Percentiles rank a stretch among this genome's conserved stretches.
These are phyloP conservation scores for Flaveria bidentis DNA, from an alignment of 129 eudicot genomes.

Conservation along the genomic window DNA sequence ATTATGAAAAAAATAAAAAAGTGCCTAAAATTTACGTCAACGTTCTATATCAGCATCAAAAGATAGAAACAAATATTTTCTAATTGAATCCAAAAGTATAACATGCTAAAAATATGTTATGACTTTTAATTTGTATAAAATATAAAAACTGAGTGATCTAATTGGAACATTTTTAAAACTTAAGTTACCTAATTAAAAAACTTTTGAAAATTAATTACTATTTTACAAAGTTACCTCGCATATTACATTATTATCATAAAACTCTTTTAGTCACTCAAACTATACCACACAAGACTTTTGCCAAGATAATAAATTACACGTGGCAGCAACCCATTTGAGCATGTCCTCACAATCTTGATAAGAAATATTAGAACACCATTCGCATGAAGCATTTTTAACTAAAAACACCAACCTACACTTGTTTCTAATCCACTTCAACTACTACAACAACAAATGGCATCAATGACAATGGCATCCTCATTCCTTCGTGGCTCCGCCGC, in stretches of 20 bases:
- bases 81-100: too few relatives aligned
- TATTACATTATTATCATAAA: background rate
- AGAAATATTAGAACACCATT: constrained; percentile 44
- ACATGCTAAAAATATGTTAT: too few relatives aligned
- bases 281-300: background rate
- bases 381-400: constrained; percentile 28
- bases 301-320: constrained; percentile 46
- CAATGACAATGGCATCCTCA: constrained; percentile 72
- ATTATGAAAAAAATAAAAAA: too few relatives aligned
- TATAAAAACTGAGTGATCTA: too few relatives aligned
- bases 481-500: constrained; percentile 65
- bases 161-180: too few relatives aligned
- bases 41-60: too few relatives aligned
- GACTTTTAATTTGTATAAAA: too few relatives aligned
- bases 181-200: too few relatives aligned
- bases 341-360: constrained; percentile 35
- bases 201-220: too few relatives aligned
- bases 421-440: constrained; percentile 23
- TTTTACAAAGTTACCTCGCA: too few relatives aligned
- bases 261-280: background rate
- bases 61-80: too few relatives aligned
- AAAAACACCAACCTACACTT: constrained; percentile 22
- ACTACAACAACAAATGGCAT: constrained; percentile 62
- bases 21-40: too few relatives aligned
- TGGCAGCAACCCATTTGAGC: constrained; percentile 50